Evolutionary conservation across 192 early-diverging fungal species (phyloP).

Genomic region (Coemansia sp.): DNA sequence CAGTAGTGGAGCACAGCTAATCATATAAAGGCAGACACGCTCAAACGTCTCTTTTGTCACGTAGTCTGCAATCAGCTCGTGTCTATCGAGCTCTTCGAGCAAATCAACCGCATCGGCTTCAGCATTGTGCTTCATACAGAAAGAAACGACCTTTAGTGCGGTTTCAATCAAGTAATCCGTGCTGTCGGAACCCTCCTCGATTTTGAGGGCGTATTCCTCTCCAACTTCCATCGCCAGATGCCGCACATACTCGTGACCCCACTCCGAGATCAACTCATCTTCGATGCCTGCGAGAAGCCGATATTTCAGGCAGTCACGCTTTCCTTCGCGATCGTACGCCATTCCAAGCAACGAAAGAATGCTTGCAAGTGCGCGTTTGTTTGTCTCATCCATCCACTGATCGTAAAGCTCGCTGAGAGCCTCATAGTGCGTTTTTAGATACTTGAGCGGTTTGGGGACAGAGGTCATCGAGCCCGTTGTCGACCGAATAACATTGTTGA

Average conservation of each 20-base stretch:
- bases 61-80: conserved; percentile 75
- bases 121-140: conserved; percentile 95
- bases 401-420: conserved; percentile 67
- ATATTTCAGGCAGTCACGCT: conserved; percentile 83
- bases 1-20: conserved; percentile 89
- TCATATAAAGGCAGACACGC: conserved; percentile 94
- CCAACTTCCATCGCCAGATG: conserved; percentile 91
- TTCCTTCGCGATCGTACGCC: conserved; percentile 87
- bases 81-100: conserved; percentile 82
- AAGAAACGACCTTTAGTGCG: conserved; percentile 86
- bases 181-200: conserved; percentile 58
- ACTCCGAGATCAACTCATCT: conserved; percentile 75
- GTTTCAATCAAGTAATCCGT: conserved; percentile 65
- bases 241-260: conserved; percentile 99
- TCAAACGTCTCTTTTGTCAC: conserved; percentile 92
- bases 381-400: conserved; percentile 66
- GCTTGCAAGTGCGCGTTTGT: conserved; percentile 85
- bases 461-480: conserved; percentile 98
- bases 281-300: conserved; percentile 74
- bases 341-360: conserved; percentile 96
- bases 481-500: conserved; percentile 88
- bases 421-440: conserved; percentile 81
- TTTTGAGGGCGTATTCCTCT: conserved; percentile 68
- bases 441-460: conserved; percentile 99
- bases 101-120: conserved; percentile 98